phyloP scores from a whole-genome alignment of 352 stramenopile genomes.

The Thalassiosira mediterranea region DNA sequence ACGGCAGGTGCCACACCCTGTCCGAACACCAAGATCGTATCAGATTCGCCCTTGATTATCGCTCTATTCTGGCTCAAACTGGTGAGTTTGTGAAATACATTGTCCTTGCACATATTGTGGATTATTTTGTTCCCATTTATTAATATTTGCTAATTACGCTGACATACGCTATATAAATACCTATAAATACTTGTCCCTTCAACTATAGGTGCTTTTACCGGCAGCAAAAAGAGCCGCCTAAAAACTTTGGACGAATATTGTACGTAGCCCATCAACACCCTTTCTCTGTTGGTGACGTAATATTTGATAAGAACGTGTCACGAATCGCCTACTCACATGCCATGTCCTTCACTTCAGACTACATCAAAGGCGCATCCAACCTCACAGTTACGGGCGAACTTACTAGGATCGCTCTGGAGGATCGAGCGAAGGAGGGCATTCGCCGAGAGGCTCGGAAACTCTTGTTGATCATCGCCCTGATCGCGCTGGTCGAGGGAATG shows the following conservation, averaged over 20 bases:
- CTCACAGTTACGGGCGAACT: conserved; percentile 19
- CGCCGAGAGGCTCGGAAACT: conserved; percentile 8
- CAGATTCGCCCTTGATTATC: conserved; percentile 13
- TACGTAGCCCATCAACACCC: too few relatives aligned
- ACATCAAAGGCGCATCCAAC: conserved; percentile 25
- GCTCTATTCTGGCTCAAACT: conserved; percentile 2
- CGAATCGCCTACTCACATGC: too few relatives aligned
- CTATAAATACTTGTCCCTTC: neutral
- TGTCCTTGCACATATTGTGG: neutral
- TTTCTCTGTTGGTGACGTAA: too few relatives aligned
- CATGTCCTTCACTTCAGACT: too few relatives aligned
- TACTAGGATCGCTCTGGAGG: conserved; percentile 18
- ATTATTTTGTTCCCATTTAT: neutral
- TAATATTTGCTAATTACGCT: neutral
- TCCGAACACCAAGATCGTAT: conserved; percentile 28
- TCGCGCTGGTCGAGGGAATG: conserved; percentile 1
- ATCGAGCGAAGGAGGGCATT: conserved; percentile 7
- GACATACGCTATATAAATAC: too few relatives aligned
- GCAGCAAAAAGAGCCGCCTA: conserved; percentile 19
- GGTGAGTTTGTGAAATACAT: conserved; percentile 4
- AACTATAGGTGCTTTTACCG: conserved; percentile 10
- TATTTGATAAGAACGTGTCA: too few relatives aligned
- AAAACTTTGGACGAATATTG: conserved; percentile 46
- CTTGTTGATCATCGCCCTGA: conserved; percentile 7
- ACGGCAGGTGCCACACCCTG: conserved; percentile 11